Evolutionary conservation across 1,284 basidiomycete genomes (phyloP), one percentile per base, ranked within the genome.

Genomic region (Marasmius oreades): DNA sequence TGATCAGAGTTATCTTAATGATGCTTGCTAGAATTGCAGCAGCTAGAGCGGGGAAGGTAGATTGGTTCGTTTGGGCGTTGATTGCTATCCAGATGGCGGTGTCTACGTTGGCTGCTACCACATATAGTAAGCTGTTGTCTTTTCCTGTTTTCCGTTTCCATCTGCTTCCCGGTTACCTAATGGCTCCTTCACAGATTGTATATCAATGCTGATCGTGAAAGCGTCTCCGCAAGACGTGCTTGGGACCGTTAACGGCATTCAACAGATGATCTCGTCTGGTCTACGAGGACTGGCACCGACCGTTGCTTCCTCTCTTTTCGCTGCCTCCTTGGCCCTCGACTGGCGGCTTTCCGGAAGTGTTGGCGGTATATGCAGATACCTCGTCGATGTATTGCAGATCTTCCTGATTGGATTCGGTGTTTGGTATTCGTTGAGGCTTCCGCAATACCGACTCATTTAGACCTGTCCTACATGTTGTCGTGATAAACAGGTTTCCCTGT

Each of bases 171-270:
- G 37, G 6, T 52, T 12, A 10, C 22, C 18, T 3, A 20, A 23
- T n/a, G 20, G 10, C 16, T 39, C 16, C 8, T 42, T n/a, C 34
- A 23, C 36, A 59, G 57, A 39, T 48, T 31, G 54, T 16, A 42
- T 48, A 39, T 22, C 44, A 23, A 39, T 53, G 7, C 28, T 59
- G 22, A 33, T 59, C 3, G 54, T 59, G 14, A 51, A 55, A 51
- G 33, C 18, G 18, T 51, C 63, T 0, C 53, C 55, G 7, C 61
- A 61, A 3, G 34, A 55, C 1, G 59, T 62, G 2, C 52, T 66
- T 12, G 64, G 63, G 3, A 53, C 60, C 5, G 62, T 62, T 31
- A 66, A 66, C 43, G 61, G 62, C 4, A 39, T 63, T 16, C 62
- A 60, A 8, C 64, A 66, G 34, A 64, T 61, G 62, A 51, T 60